Base-by-base conservation (phyloP, 2,329 filamentous ascomycete species). In the Pseudogymnoascus destructans region DNA sequence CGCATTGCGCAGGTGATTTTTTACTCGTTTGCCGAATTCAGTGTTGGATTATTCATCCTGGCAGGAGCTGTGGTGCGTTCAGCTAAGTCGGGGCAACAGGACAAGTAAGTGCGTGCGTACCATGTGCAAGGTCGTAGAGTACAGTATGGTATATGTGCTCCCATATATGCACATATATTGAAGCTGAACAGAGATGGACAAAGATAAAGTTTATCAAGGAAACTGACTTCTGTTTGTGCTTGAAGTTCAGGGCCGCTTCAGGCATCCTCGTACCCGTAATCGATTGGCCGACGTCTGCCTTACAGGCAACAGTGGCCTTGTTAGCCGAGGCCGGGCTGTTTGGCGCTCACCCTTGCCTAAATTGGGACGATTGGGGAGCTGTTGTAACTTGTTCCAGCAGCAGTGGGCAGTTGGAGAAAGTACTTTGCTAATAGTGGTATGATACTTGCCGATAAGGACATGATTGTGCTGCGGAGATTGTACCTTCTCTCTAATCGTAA, bases 201-300 rank as follows among this genome's bases (percentile, higher is more conserved):
- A 46, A 46, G 40, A 49, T 25, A 21, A 25, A 23, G 25, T 52
- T 52, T 19, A 52, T 52, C 46, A 17, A 32, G 25, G 25, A 52
- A 52, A n/a, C n/a, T n/a, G n/a, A n/a, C n/a, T n/a, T n/a, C n/a
- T n/a, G n/a, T n/a, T n/a, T n/a, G n/a, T n/a, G n/a, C n/a, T n/a
- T n/a, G n/a, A n/a, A n/a, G 9, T 30, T 30, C 46, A 52, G n/a
- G n/a, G n/a, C 42, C 5, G n/a, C n/a, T 17, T 52, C 25, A 52
- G 25, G 46, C 25, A 19, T 52, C 25, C 6, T 10, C 25, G 46
- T 52, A 7, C n/a, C 46, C 10, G 6, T 17, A 17, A 52, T 30
- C 25, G 25, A 52, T 52, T 52, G 46, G 46, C n/a, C 25, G 23
- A 30, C 46, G 46, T 52, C 46, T 52, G 46, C 46, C 46, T 52